Conservation (phyloP, 805 yeast genomes). For the Candida hispaniensis region DNA sequence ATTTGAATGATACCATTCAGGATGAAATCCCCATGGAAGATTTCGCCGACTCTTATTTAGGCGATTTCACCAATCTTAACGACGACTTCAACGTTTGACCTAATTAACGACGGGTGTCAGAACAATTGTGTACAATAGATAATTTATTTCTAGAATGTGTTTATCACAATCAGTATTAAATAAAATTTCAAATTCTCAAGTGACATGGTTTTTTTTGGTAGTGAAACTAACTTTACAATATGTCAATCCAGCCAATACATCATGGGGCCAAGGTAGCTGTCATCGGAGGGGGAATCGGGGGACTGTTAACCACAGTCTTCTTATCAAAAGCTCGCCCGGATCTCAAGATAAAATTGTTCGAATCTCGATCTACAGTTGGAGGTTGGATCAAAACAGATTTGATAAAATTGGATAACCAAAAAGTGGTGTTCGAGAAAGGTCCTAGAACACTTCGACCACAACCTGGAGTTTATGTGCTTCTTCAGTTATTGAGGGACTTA, state of each 20-base stretch:
- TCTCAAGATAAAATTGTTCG: slow-evolving; percentile 51
- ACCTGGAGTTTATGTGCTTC: slow-evolving; percentile 42
- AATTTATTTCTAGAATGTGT: too few relatives aligned
- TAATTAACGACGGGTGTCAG: too few relatives aligned
- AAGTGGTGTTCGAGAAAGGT: slow-evolving; percentile 60
- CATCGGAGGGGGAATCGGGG: slow-evolving; percentile 83
- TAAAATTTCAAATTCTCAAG: too few relatives aligned
- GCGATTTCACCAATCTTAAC: slow-evolving; percentile 14
- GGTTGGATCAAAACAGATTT: slow-evolving; percentile 59
- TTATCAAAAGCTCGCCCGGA: slow-evolving; percentile 69
- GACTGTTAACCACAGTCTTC: slow-evolving; percentile 42
- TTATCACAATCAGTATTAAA: too few relatives aligned
- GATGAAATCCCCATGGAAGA: slow-evolving; percentile 15
- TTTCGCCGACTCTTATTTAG: slow-evolving; percentile 12
- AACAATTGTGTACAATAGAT: too few relatives aligned
- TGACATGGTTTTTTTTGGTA: too few relatives aligned
- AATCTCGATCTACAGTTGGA: slow-evolving; percentile 46
- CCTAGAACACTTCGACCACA: slow-evolving; percentile 80
- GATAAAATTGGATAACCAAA: slow-evolving; percentile 23
- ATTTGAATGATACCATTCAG: slow-evolving; percentile 4
- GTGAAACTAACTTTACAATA: too few relatives aligned
- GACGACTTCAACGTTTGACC: too few relatives aligned
- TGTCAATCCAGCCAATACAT: slow-evolving; percentile 9
- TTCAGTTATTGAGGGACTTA: slow-evolving; percentile 31
- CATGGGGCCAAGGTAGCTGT: slow-evolving; percentile 36